phyloP scores from a whole-genome alignment of 2,329 filamentous ascomycete genomes.

The Alternaria dauci region DNA sequence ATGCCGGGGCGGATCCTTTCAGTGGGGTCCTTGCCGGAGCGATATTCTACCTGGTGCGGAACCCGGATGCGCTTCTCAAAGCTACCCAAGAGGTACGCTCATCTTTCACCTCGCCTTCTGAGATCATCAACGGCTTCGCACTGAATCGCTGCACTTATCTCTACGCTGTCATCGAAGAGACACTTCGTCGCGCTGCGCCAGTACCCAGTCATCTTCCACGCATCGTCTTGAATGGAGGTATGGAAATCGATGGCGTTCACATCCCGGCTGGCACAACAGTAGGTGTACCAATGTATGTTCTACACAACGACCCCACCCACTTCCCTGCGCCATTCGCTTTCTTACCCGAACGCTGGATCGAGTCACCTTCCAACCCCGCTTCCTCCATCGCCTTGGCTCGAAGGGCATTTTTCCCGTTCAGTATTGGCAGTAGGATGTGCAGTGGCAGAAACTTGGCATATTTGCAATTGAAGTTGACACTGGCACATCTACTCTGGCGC shows the following conservation, averaged over 20 bases:
- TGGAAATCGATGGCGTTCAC: constrained; percentile 30
- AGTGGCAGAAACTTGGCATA: constrained; percentile 74
- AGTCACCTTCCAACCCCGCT: constrained; percentile 17
- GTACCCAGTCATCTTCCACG: constrained; percentile 40
- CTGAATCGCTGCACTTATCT: constrained; percentile 40
- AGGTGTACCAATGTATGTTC: constrained; percentile 34
- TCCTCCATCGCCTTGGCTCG: constrained; percentile 8
- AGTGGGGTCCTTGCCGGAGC: constrained; percentile 41
- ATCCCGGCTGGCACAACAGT: constrained; percentile 35
- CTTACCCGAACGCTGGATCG: constrained; percentile 34
- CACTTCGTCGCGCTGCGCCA: constrained; percentile 39
- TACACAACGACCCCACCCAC: constrained; percentile 30
- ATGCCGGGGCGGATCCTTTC: constrained; percentile 54
- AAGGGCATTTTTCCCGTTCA: constrained; percentile 74
- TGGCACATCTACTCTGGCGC: constrained; percentile 66
- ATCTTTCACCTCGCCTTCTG: constrained; percentile 19
- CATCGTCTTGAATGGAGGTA: constrained; percentile 34
- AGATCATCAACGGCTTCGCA: constrained; percentile 31
- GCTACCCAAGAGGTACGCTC: constrained; percentile 37
- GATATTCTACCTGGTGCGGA: constrained; percentile 53
- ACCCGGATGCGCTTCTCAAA: constrained; percentile 34
- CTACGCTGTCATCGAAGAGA: constrained; percentile 45
- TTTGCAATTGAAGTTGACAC: constrained; percentile 67
- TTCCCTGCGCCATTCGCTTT: constrained; percentile 30
- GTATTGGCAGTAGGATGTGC: constrained; percentile 67